Evolutionary conservation across 1,139 yeast species (phyloP).

Genomic region (Suhomyces wounanorum): DNA sequence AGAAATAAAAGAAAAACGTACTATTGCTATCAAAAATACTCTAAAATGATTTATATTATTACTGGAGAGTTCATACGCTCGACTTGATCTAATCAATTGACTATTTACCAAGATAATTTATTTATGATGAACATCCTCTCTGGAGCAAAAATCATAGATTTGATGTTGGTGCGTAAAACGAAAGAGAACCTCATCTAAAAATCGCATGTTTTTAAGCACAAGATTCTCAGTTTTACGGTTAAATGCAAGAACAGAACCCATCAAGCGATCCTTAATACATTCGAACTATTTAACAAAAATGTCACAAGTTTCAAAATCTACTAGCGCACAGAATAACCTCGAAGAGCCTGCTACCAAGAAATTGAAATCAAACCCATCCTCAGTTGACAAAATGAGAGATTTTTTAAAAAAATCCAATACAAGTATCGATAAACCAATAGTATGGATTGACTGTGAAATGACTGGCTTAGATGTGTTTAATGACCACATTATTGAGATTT

Average conservation of each 20-base stretch:
- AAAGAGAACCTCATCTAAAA: not conserved
- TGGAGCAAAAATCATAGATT: too few relatives aligned
- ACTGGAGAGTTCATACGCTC: too few relatives aligned
- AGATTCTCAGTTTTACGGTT: not conserved
- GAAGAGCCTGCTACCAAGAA: conserved; percentile 7
- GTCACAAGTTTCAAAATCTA: conserved; percentile 2
- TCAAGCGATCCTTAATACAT: not conserved
- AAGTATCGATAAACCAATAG: conserved; percentile 34
- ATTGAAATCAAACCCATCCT: not conserved
- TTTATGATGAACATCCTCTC: too few relatives aligned
- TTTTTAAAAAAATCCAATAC: conserved; percentile 8
- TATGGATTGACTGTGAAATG: conserved; percentile 89
- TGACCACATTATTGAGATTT: conserved; percentile 79
- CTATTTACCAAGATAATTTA: too few relatives aligned
- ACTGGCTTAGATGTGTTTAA: conserved; percentile 85
- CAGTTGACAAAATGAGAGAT: conserved; percentile 6
- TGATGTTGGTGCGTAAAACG: not conserved
- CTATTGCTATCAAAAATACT: too few relatives aligned
- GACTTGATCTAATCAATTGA: too few relatives aligned
- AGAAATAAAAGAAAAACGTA: too few relatives aligned
- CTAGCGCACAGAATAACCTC: not conserved
- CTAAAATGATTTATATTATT: too few relatives aligned
- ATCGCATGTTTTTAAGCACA: not conserved
- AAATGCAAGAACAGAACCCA: not conserved
- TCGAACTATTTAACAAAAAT: not conserved